Evolutionary conservation across 441 rosid genomes (phyloP), one percentile per base, ranked within the genome.

Genomic region (Pelargonium myrrhifolium): DNA sequence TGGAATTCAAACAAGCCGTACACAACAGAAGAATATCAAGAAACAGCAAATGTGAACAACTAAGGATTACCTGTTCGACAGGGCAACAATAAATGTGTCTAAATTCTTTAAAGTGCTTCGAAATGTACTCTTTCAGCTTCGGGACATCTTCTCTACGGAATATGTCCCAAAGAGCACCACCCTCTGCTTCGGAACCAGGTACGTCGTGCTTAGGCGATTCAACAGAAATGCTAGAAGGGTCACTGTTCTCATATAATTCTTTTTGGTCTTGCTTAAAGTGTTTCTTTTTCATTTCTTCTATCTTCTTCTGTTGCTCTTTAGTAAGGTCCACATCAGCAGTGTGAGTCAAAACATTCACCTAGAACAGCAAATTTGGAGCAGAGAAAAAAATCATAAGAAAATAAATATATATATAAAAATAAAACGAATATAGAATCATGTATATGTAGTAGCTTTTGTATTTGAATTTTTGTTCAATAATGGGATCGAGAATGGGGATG

Each of bases 81-180:
- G 58, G 58, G 58, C 58, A 15, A 51, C 58, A 51, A 51, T 51
- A 51, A 14, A 7, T 51, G 58, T 51, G 58, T 3, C 72, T 84
- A 72, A 93, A 93, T 77, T 93, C 96, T 60, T 69, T 75, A 63
- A 80, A 84, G 73, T 89, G 92, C 75, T 77, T 86, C 51, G 55
- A 42, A 42, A 93, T 87, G 77, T 86, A 93, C 15, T 80, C 79
- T 75, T 80, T 76, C 77, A 93, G 72, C 82, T 84, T 85, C 9
- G 87, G 80, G 72, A 81, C 84, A 82, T 90, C 98, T 82, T 89
- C 73, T 72, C 92, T 82, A 62, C 94, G 87, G 67, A 90, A 93
- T 72, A 93, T 86, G 74, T 93, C 98, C 97, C 98, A 93, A 7
- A 89, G 69, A 65, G 97, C 96, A 73, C 91, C 91, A 66, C 84